Evolutionary conservation across 148 eudicot genomes (phyloP), one percentile per base, ranked within the genome.

Genomic region (Polygonum aviculare): DNA sequence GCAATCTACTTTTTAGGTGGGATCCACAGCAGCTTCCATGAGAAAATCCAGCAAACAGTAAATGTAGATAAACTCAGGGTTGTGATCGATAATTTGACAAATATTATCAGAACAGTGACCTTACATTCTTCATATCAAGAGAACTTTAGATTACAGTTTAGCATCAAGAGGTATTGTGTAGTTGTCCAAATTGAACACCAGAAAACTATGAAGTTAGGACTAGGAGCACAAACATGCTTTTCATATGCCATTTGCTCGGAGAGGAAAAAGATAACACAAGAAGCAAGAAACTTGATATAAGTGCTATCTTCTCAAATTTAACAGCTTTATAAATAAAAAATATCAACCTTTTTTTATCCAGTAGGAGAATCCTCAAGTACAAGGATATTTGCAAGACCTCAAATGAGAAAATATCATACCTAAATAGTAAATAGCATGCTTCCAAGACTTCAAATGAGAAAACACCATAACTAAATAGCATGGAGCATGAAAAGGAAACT

Each of bases 31-130:
- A 60, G 69, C 19, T 35, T 67, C 72, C 44, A 16, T 14, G 38
- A 67, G 72, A 67, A 67, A 67, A 67, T 35, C 8, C 41, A 60
- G 31, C 69, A 35, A 67, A 67, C 44, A 67, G 45, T 15, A 67
- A 65, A 67, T 67, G 19, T 67, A 35, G 21, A 67, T 35, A 67
- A 36, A 67, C 15, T 26, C 36, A 36, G 3, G 5, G 69, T 4
- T 62, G 63, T 8, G 12, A 62, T 54, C 21, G 22, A 52, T 52
- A 52, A n/a, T 21, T 22, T 21, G 33, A 59, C 22, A 59, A 21
- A 16, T 51, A 14, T 4, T 54, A 54, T n/a, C 21, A 54, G 6
- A 51, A 26, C 36, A 60, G 69, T 9, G 18, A 26, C 69, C 63
- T 9, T 57, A 54, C 63, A 57, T 57, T 57, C 22, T 21, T 19